Conservation (phyloP, 208 protist species). For the Strigomonas galati region DNA sequence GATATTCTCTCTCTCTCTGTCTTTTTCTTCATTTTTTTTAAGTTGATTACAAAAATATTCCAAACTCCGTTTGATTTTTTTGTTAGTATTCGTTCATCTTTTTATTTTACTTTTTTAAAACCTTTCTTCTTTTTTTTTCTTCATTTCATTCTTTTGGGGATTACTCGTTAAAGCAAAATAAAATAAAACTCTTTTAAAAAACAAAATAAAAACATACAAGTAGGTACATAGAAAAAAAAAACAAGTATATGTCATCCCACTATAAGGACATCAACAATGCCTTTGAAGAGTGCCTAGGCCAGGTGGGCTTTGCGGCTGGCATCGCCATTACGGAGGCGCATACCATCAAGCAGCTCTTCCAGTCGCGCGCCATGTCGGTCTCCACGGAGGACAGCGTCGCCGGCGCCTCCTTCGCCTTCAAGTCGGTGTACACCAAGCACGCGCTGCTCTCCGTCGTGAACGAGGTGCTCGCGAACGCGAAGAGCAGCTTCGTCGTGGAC, state of each 20-base stretch:
- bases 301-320: slow-evolving; percentile 41
- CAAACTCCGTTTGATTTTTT: slow-evolving; percentile 15
- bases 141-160: slow-evolving; percentile 7
- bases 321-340: slow-evolving; percentile 43
- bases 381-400: slow-evolving; percentile 10
- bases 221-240: slow-evolving; percentile 8
- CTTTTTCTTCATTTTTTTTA: slow-evolving; percentile 7
- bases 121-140: slow-evolving; percentile 1
- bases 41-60: background rate
- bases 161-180: slow-evolving; percentile 2
- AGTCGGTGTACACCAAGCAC: slow-evolving; percentile 23
- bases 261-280: no score
- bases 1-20: slow-evolving; percentile 1
- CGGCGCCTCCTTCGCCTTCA: slow-evolving; percentile 9
- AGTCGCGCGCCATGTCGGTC: slow-evolving; percentile 27
- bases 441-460: slow-evolving; percentile 27
- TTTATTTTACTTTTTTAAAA: background rate
- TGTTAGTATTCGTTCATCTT: background rate
- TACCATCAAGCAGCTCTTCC: slow-evolving; percentile 56
- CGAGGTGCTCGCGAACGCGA: slow-evolving; percentile 21
- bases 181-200: slow-evolving; percentile 1
- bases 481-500: slow-evolving; percentile 25
- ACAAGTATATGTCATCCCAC: background rate
- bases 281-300: no score
- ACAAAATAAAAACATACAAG: background rate